Evolutionary conservation across 495 filamentous ascomycete species (phyloP).

Genomic region (Cairneyella variabilis): DNA sequence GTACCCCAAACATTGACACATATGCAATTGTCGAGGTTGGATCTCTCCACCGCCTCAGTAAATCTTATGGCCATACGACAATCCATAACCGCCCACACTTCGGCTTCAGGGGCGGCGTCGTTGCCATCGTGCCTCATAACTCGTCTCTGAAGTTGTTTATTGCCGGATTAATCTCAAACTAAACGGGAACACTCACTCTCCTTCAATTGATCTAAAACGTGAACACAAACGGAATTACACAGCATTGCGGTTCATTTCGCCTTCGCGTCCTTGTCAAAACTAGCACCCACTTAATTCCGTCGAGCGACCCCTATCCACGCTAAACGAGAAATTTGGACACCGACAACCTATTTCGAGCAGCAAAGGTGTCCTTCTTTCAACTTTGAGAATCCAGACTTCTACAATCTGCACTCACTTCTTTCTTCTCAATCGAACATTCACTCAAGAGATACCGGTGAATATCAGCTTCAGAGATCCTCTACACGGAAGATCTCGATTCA

Average conservation of each 20-base stretch:
- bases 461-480: not conserved
- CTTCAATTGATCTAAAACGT: constrained; percentile 22
- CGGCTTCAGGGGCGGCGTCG: no score
- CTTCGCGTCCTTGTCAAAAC: constrained; percentile 2
- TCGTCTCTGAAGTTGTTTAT: no score
- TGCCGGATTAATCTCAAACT: no score
- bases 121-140: no score
- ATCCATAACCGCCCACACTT: no score
- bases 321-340: constrained; percentile 15
- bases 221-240: constrained; percentile 12
- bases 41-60: no score
- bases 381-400: not conserved
- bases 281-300: constrained; percentile 8
- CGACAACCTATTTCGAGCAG: not conserved
- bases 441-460: not conserved
- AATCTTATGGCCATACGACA: no score
- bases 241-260: constrained; percentile 15
- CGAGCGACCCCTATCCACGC: not conserved
- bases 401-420: not conserved
- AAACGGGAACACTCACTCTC: constrained; percentile 9
- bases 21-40: no score
- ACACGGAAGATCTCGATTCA: not conserved
- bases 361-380: constrained; percentile 1
- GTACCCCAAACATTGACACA: no score
- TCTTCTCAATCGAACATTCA: not conserved